Conservation (phyloP, 2,329 filamentous ascomycete genomes). For the Fusarium mundagurra region DNA sequence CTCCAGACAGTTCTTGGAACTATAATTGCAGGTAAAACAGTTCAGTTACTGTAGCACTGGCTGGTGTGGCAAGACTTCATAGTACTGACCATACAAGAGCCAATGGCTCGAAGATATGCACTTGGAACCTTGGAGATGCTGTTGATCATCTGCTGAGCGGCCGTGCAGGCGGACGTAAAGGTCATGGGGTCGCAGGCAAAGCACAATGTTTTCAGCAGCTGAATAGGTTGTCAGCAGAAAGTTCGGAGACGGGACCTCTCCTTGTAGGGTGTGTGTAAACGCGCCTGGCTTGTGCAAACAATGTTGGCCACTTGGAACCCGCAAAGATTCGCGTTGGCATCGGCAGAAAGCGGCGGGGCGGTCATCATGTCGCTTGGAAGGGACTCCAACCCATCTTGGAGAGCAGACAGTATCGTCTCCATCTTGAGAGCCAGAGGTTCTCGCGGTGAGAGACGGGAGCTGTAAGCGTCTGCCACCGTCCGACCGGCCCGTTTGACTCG, state of each 20-base stretch:
- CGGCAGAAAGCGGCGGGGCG: background rate
- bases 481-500: background rate
- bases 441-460: background rate
- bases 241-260: background rate
- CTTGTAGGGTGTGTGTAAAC: fast-evolving
- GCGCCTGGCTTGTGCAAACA: background rate
- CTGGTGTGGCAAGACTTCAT: background rate
- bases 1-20: background rate
- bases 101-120: background rate
- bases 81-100: background rate
- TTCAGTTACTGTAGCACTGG: background rate
- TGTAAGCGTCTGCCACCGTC: background rate
- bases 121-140: background rate
- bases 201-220: background rate
- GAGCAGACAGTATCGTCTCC: background rate
- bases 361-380: background rate
- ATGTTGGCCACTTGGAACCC: background rate
- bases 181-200: background rate
- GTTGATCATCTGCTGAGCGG: background rate
- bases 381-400: background rate
- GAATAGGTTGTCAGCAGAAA: background rate
- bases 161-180: background rate
- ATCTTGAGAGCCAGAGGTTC: background rate
- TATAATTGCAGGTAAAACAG: background rate
- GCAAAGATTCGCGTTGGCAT: background rate